Conservation (phyloP, 2,329 filamentous ascomycete genomes). For the Cytospora paraplurivora region DNA sequence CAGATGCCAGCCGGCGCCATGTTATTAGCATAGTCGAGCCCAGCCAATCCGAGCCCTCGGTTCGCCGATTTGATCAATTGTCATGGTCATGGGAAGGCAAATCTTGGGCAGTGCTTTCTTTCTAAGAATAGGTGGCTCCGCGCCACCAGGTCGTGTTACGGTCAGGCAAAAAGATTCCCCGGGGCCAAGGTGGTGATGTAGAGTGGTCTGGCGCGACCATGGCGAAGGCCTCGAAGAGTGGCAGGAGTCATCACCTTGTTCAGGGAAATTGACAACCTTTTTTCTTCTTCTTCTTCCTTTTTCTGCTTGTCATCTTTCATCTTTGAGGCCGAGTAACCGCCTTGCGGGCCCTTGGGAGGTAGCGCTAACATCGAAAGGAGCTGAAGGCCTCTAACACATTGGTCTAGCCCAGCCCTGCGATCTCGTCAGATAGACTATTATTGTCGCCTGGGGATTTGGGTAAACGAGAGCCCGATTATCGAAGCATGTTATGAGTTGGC, state of each 20-base stretch:
- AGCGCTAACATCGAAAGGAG: not conserved
- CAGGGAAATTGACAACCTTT: not conserved
- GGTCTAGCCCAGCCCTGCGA: not conserved
- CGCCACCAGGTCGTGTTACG: constrained; percentile 14
- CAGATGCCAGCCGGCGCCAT: constrained; percentile 20
- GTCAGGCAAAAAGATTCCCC: constrained; percentile 14
- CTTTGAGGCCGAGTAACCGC: not conserved
- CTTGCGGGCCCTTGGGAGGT: not conserved
- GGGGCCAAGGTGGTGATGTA: not conserved
- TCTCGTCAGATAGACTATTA: not conserved
- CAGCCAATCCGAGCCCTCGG: constrained; percentile 9
- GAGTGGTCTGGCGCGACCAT: constrained; percentile 8
- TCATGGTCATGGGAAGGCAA: constrained; percentile 3
- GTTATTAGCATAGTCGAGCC: constrained; percentile 5
- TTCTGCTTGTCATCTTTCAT: not conserved
- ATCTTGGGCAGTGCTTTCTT: constrained; percentile 11
- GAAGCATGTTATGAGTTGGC: not conserved
- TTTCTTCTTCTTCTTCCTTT: too few relatives aligned
- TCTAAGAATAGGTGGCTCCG: constrained; percentile 25
- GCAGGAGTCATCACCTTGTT: constrained; percentile 12
- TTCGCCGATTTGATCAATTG: constrained; percentile 18
- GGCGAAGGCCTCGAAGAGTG: constrained; percentile 10
- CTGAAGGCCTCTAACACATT: not conserved
- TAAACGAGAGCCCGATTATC: not conserved
- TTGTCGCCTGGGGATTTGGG: not conserved